phyloP scores from a whole-genome alignment of 179 eudicot genomes.

The Pouteria campechiana region DNA sequence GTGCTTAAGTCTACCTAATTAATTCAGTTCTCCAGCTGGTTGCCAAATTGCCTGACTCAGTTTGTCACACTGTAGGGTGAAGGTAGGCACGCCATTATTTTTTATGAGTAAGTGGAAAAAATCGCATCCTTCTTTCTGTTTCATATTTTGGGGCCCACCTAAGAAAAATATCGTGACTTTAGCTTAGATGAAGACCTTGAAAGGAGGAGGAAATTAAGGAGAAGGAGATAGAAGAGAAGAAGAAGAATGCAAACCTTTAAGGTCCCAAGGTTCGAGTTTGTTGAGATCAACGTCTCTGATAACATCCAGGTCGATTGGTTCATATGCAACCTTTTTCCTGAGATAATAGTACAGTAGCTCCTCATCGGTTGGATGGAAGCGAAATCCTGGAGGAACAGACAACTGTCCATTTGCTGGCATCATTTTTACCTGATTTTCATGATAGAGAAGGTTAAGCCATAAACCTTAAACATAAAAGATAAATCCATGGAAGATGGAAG shows the following conservation, averaged over 20 bases:
- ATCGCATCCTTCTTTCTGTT: neutral
- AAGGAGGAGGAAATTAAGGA: too few relatives aligned
- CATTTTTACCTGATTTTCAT: constrained; percentile 7
- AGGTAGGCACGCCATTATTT: neutral
- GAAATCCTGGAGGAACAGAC: constrained; percentile 83
- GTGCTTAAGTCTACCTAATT: too few relatives aligned
- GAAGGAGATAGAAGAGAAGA: neutral
- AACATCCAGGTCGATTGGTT: constrained; percentile 89
- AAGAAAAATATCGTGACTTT: too few relatives aligned
- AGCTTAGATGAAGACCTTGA: too few relatives aligned
- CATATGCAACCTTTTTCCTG: constrained; percentile 81
- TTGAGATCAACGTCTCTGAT: constrained; percentile 93
- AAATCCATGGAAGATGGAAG: neutral
- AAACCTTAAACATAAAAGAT: neutral
- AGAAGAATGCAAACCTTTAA: constrained; percentile 43
- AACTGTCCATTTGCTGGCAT: constrained; percentile 39
- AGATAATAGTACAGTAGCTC: constrained; percentile 85
- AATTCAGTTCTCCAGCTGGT: too few relatives aligned
- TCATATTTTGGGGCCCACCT: too few relatives aligned
- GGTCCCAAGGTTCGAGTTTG: constrained; percentile 97
- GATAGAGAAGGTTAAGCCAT: neutral
- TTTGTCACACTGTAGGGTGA: neutral
- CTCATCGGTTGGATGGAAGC: constrained; percentile 91
- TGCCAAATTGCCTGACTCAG: too few relatives aligned
- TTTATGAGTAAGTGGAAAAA: neutral